A percentile compares a stretch with the other conserved stretches of the same genome.
Evolutionary conservation across 1,284 basidiomycete genomes (phyloP).

Genomic region (Ceratobasidium sp.): DNA sequence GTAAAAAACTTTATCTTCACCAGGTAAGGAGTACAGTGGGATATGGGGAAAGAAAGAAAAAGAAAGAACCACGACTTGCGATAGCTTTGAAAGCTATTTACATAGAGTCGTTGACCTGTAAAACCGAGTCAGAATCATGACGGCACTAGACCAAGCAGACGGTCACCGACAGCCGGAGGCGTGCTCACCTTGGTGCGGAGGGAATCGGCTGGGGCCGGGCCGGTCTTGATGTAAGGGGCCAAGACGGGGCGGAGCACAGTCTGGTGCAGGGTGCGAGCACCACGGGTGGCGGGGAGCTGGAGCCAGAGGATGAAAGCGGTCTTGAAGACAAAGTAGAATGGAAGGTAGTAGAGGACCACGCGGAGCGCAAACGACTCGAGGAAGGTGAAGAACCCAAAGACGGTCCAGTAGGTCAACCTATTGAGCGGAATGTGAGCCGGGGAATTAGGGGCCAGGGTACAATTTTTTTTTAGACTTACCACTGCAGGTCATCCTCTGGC

Average conservation of each 20-base stretch:
- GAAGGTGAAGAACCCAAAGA: conserved; percentile 88
- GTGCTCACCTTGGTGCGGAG: conserved; percentile 38
- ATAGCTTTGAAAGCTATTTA: conserved; percentile 4
- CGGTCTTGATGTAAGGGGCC: conserved; percentile 36
- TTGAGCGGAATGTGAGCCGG: not conserved
- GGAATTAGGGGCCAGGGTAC: not conserved
- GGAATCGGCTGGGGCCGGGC: conserved; percentile 31
- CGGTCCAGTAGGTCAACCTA: conserved; percentile 80
- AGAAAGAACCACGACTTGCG: not conserved
- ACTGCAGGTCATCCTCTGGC: conserved; percentile 80
- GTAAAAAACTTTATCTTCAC: conserved; percentile 25
- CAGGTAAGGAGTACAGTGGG: conserved; percentile 10
- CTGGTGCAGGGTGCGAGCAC: conserved; percentile 40
- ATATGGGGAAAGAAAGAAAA: conserved; percentile 1
- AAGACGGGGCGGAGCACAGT: conserved; percentile 41
- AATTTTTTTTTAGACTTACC: conserved; percentile 55
- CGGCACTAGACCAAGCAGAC: not conserved
- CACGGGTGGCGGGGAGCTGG: conserved; percentile 72
- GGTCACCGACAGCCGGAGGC: conserved; percentile 20
- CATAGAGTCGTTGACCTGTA: conserved; percentile 32
- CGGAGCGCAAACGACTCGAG: conserved; percentile 78
- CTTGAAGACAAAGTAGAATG: conserved; percentile 93
- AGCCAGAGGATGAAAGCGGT: conserved; percentile 87
- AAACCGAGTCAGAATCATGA: conserved; percentile 1
- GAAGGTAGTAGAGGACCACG: conserved; percentile 79